phyloP scores from a whole-genome alignment of 2,329 filamentous ascomycete species.

The Fusarium sp. region DNA sequence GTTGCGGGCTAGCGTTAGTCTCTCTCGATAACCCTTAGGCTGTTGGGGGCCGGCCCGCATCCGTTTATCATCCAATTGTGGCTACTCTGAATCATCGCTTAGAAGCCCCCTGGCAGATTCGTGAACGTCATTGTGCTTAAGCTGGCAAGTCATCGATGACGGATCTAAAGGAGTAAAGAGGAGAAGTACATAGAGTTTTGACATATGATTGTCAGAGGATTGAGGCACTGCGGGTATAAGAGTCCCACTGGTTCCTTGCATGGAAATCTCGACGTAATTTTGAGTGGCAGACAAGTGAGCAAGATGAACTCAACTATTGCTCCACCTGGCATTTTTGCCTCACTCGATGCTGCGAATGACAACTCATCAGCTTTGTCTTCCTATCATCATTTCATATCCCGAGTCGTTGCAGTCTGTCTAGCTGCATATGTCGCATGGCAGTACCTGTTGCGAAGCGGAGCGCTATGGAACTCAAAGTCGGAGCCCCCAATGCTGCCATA shows the following conservation, averaged over 20 bases:
- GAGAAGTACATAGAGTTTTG: not conserved
- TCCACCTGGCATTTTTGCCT: not conserved
- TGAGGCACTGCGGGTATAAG: not conserved
- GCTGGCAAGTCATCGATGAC: not conserved
- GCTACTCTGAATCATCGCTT: not conserved
- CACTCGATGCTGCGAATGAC: not conserved
- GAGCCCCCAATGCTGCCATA: conserved; percentile 11
- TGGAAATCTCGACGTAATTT: not conserved
- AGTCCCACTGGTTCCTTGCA: not conserved
- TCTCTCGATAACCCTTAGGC: not conserved
- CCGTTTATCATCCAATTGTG: not conserved
- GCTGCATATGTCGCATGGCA: not conserved
- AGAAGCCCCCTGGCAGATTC: not conserved
- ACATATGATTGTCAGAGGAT: too few relatives aligned
- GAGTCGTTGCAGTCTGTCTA: fast-evolving
- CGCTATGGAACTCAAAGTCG: not conserved
- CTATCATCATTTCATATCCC: not conserved
- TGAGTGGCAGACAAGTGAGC: not conserved
- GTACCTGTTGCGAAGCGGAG: not conserved
- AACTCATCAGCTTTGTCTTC: fast-evolving
- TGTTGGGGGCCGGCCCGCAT: not conserved
- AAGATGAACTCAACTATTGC: not conserved
- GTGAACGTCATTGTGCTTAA: not conserved
- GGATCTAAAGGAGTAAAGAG: not conserved
- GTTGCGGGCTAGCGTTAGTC: not conserved